phyloP scores from a whole-genome alignment of 1,139 yeast species.

The Suhomyces atakaporum region DNA sequence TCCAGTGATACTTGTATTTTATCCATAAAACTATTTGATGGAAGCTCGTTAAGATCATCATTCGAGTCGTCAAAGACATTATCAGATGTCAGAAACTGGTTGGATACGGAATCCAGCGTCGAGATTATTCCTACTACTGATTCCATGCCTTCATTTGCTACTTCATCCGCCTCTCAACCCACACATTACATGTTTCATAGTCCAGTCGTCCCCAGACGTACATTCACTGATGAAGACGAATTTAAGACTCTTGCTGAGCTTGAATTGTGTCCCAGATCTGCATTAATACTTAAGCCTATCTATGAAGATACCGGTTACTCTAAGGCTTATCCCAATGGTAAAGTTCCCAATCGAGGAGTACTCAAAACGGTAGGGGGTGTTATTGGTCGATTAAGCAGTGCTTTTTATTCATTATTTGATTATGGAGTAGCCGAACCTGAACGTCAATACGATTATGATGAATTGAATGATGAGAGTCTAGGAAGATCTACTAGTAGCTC shows the following conservation, averaged over 20 bases:
- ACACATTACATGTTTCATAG: conserved; percentile 40
- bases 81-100: conserved; percentile 61
- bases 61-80: conserved; percentile 48
- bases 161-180: conserved; percentile 34
- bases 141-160: conserved; percentile 41
- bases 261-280: conserved; percentile 65
- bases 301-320: conserved; percentile 28
- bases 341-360: conserved; percentile 17
- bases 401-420: conserved; percentile 45
- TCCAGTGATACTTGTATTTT: conserved; percentile 37
- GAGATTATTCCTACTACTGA: conserved; percentile 32
- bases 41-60: conserved; percentile 46
- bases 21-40: conserved; percentile 57
- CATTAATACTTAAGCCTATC: conserved; percentile 61
- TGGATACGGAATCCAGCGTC: conserved; percentile 54
- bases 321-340: conserved; percentile 18
- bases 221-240: conserved; percentile 55
- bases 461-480: conserved; percentile 1
- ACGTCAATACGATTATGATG: conserved; percentile 4
- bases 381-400: conserved; percentile 28
- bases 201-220: conserved; percentile 39
- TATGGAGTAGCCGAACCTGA: conserved; percentile 35
- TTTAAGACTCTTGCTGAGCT: conserved; percentile 46
- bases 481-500: conserved; percentile 8
- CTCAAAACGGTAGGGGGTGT: conserved; percentile 19